phyloP scores from a whole-genome alignment of 1,284 basidiomycete genomes.

The Irpex rosettiformis region DNA sequence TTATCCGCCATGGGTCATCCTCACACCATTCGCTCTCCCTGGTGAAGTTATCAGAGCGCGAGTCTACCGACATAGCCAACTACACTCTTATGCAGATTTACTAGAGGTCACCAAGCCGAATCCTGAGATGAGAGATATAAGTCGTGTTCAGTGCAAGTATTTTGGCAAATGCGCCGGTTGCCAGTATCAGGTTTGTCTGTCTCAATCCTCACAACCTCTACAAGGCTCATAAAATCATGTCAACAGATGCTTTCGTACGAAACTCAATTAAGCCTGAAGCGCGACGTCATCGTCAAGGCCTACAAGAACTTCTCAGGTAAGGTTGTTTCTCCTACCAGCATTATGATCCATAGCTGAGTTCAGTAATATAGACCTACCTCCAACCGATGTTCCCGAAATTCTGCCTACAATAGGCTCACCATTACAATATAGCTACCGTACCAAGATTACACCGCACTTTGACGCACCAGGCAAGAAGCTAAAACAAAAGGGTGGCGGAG shows the following conservation, averaged over 20 bases:
- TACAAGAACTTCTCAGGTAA: constrained; percentile 75
- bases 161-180: constrained; percentile 82
- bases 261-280: constrained; percentile 84
- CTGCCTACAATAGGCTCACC: constrained; percentile 84
- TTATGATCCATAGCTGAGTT: not conserved
- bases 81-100: constrained; percentile 78
- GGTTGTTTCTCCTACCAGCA: not conserved
- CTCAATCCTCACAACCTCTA: not conserved
- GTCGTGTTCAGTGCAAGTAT: constrained; percentile 74
- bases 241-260: constrained; percentile 84
- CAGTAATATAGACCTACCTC: constrained; percentile 41
- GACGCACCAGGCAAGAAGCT: constrained; percentile 69
- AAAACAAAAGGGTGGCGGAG: constrained; percentile 31
- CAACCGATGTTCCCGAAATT: constrained; percentile 61
- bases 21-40: constrained; percentile 81
- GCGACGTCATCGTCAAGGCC: constrained; percentile 83
- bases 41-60: constrained; percentile 74
- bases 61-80: constrained; percentile 62
- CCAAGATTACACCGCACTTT: constrained; percentile 98
- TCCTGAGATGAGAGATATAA: constrained; percentile 60
- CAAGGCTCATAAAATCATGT: not conserved
- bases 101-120: constrained; percentile 70
- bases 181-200: constrained; percentile 72
- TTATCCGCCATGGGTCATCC: constrained; percentile 69
- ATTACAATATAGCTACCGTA: constrained; percentile 88